Base-by-base conservation (phyloP, 768 basidiomycete species). In the Jaapia argillacea region DNA sequence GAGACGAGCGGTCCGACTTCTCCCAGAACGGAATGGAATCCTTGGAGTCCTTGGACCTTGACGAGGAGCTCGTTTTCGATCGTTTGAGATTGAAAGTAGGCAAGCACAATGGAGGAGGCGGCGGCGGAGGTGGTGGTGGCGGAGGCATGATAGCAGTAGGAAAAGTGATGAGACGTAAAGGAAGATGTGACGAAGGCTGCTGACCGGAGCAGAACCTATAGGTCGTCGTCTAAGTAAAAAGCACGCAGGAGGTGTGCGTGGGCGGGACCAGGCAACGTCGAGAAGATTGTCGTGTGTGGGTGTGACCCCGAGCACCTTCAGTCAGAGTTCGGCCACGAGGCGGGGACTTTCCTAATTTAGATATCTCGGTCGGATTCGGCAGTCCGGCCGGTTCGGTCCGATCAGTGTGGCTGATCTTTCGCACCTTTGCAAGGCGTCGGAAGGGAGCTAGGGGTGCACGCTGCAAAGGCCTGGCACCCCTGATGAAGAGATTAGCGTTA, bases 21-120 rank as follows among this genome's bases (percentile, higher is more conserved):
- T 33, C 28, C 10, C 49, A 52, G 39, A 56, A 57, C 10, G 49
- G 39, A 16, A 43, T 40, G 14, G 55, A 48, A 28, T 45, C 42
- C 40, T 57, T 51, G 20, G 58, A 51, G 44, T 53, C 50, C 24
- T 56, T 51, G 40, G 57, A 53, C 14, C 55, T 44, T 31, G 45
- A 53, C 24, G 58, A 51, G 40, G 57, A 53, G 13, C 55, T 44
- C 33, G 45, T 52, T 36, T 52, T 51, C 44, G 28, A 33, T 16
- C 28, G 28, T 16, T 48, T 45, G 42, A 37, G 22, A 40, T 48
- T 44, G 38, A 56, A 56, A 44, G n/a, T n/a, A 10, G 59, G 58
- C 22, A 59, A 42, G 43, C 59, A 61, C 14, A 59, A 44, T 13
- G 58, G 59, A 4, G 58, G 57, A 3, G 58, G 58, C 1, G 58